Conservation (phyloP, 2,329 filamentous ascomycete genomes). For the Aspergillus sp. region DNA sequence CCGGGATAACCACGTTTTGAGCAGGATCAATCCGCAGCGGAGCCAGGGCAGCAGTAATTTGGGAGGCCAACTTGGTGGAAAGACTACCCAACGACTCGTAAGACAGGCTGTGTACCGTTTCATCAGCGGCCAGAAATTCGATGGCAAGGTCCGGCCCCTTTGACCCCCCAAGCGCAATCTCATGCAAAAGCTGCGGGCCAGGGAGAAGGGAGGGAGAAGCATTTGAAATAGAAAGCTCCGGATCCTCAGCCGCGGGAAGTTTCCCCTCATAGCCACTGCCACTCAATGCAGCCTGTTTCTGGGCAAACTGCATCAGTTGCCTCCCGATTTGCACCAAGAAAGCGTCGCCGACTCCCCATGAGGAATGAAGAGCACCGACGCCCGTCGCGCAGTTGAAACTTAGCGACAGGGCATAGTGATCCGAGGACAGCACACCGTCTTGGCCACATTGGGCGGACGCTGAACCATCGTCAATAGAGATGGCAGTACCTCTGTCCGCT, state of each 20-base stretch:
- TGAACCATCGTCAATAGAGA: conserved; percentile 11
- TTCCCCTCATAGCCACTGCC: conserved; percentile 7
- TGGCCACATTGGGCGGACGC: background rate
- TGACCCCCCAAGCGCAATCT: conserved; percentile 47
- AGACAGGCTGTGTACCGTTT: conserved; percentile 25
- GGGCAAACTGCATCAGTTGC: conserved; percentile 20
- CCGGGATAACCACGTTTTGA: conserved; percentile 15
- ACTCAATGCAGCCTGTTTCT: conserved; percentile 12
- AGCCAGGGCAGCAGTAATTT: conserved; percentile 10
- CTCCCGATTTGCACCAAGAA: conserved; percentile 20
- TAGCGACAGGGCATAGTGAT: conserved; percentile 14
- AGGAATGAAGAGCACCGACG: conserved; percentile 17
- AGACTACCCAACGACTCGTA: conserved; percentile 16
- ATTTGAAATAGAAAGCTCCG: conserved; percentile 50
- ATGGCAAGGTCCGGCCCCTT: conserved; percentile 44
- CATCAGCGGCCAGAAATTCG: conserved; percentile 50
- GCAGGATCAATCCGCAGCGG: background rate
- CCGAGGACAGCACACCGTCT: conserved; percentile 2
- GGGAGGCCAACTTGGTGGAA: conserved; percentile 13
- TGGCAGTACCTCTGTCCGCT: conserved; percentile 14
- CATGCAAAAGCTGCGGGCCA: conserved; percentile 50
- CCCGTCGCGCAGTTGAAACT: conserved; percentile 12
- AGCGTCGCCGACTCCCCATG: conserved; percentile 12
- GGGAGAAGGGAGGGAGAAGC: conserved; percentile 41
- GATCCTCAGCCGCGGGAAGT: conserved; percentile 7